phyloP scores from a whole-genome alignment of 164 flowering plant genomes.

The Akebia trifoliata region DNA sequence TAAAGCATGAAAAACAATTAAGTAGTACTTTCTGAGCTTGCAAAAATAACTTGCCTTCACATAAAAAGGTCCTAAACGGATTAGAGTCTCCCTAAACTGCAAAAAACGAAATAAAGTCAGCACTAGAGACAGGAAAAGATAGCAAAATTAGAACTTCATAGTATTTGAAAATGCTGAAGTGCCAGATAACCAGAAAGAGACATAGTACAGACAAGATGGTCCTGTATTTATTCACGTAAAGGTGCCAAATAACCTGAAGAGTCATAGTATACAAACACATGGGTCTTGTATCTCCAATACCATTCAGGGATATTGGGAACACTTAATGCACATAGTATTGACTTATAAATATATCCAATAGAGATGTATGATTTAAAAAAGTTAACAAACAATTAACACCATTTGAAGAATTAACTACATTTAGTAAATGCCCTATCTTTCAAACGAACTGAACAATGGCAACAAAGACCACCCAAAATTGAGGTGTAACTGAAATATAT shows the following conservation, averaged over 20 bases:
- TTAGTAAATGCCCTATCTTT: not conserved
- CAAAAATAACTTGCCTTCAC: slow-evolving; percentile 45
- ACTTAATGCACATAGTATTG: not conserved
- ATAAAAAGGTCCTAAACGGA: slow-evolving; percentile 88
- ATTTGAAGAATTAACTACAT: not conserved
- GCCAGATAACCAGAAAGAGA: too few relatives aligned
- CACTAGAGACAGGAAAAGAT: not conserved
- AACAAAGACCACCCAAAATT: not conserved
- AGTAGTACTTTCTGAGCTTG: not conserved
- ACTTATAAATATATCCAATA: not conserved
- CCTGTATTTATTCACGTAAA: not conserved
- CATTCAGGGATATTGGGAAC: not conserved
- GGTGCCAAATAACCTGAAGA: too few relatives aligned
- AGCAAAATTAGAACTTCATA: not conserved
- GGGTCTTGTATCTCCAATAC: not conserved
- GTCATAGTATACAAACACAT: too few relatives aligned
- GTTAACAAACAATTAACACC: too few relatives aligned
- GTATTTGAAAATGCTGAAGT: too few relatives aligned
- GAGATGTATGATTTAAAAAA: too few relatives aligned
- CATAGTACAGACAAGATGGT: too few relatives aligned
- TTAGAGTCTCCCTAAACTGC: slow-evolving; percentile 93
- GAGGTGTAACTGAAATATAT: not conserved
- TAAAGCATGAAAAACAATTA: not conserved
- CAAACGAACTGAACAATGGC: not conserved
- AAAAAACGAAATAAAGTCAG: slow-evolving; percentile 16